A percentile compares a stretch with the other conserved stretches of the same genome.
These are phyloP conservation scores for Monosporozyma siamensis DNA, from an alignment of 805 yeast species.

Conservation along the genomic window DNA sequence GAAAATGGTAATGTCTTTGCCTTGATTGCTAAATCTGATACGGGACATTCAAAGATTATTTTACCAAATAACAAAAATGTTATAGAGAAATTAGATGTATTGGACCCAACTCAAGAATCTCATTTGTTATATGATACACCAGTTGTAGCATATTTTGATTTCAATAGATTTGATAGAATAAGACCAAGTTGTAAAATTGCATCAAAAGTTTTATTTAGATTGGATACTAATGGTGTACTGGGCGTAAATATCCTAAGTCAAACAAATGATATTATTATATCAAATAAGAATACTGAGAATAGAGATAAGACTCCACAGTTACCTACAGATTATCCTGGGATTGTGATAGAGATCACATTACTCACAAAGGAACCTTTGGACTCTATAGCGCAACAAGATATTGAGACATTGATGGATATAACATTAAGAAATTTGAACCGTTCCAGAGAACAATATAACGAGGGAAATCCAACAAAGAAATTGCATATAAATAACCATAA, in stretches of 20 bases:
- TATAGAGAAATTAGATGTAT: slow-evolving; percentile 47
- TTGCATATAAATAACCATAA: too few relatives aligned
- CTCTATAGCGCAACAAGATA: slow-evolving; percentile 17
- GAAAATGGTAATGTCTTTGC: slow-evolving; percentile 27
- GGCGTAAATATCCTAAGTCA: slow-evolving; percentile 39
- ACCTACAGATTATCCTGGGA: slow-evolving; percentile 34
- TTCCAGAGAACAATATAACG: not conserved
- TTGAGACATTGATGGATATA: slow-evolving; percentile 20
- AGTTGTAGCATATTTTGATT: slow-evolving; percentile 41
- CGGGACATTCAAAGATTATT: slow-evolving; percentile 59
- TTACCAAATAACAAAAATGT: slow-evolving; percentile 56
- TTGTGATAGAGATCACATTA: slow-evolving; percentile 33
- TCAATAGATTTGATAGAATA: slow-evolving; percentile 38
- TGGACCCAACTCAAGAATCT: not conserved
- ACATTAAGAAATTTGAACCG: slow-evolving; percentile 11
- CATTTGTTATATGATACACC: slow-evolving; percentile 2
- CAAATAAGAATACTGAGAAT: slow-evolving; percentile 10
- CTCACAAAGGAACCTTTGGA: slow-evolving; percentile 28
- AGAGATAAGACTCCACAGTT: slow-evolving; percentile 8
- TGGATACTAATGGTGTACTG: slow-evolving; percentile 42
- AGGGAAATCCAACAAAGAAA: not conserved
- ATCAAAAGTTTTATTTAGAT: slow-evolving; percentile 43
- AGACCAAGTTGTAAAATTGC: slow-evolving; percentile 42
- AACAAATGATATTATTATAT: slow-evolving; percentile 22
- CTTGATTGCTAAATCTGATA: slow-evolving; percentile 60